Conservation (phyloP, 768 basidiomycete genomes). For the Mycena sanguinolenta region DNA sequence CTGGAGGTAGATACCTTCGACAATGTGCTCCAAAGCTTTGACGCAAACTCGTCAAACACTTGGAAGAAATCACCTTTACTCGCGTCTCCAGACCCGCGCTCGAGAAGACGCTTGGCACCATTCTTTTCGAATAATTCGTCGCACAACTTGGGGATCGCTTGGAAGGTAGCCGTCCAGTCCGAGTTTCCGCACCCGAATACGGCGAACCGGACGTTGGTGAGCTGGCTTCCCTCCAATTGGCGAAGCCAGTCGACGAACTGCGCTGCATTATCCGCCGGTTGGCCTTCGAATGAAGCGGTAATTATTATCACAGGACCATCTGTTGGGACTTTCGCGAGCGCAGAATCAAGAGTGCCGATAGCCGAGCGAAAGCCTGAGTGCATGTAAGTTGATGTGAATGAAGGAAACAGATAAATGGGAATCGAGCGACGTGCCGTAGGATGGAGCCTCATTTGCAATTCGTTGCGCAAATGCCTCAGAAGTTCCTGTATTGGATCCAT, state of each 20-base stretch:
- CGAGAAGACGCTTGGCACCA: conserved; percentile 51
- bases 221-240: conserved; percentile 42
- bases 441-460: background rate
- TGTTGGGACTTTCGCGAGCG: conserved; percentile 50
- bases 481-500: conserved; percentile 57
- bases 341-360: conserved; percentile 56
- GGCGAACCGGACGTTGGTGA: conserved; percentile 52
- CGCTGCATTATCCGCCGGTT: conserved; percentile 65
- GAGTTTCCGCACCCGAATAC: conserved; percentile 65
- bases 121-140: conserved; percentile 48
- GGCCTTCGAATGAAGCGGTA: conserved; percentile 64
- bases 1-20: conserved; percentile 39
- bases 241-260: conserved; percentile 60
- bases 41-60: conserved; percentile 57
- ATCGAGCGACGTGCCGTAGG: conserved; percentile 1
- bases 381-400: too few relatives aligned
- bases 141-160: conserved; percentile 56
- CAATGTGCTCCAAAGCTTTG: conserved; percentile 51
- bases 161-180: conserved; percentile 62
- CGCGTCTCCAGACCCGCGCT: conserved; percentile 57
- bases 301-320: conserved; percentile 62
- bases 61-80: conserved; percentile 56
- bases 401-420: too few relatives aligned
- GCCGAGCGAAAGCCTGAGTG: conserved; percentile 54
- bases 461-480: conserved; percentile 55